A percentile compares a stretch with the other conserved stretches of the same genome.
These are phyloP conservation scores for Fusarium austroafricanum DNA, from an alignment of 2,329 filamentous ascomycete genomes.

Conservation along the genomic window DNA sequence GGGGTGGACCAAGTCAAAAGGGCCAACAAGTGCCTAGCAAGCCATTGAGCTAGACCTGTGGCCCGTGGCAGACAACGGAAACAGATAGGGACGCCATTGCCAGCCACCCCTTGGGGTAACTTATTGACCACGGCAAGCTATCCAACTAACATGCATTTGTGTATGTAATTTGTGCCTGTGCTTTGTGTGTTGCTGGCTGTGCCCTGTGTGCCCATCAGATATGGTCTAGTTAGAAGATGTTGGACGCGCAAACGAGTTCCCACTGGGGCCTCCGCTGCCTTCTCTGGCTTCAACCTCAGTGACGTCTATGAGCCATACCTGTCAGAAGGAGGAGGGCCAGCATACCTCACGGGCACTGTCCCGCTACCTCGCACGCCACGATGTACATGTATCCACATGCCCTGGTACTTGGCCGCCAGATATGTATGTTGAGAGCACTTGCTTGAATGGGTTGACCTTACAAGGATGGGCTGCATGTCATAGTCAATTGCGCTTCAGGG, in stretches of 20 bases:
- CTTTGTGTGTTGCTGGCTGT: constrained; percentile 29
- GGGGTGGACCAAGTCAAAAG: constrained; percentile 35
- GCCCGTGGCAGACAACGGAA: constrained; percentile 34
- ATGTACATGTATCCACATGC: constrained; percentile 28
- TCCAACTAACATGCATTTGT: constrained; percentile 36
- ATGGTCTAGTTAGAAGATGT: constrained; percentile 29
- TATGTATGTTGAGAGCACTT: constrained; percentile 28
- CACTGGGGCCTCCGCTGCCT: constrained; percentile 13
- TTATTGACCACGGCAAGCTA: constrained; percentile 29
- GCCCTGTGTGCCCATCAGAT: constrained; percentile 34
- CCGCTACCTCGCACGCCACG: constrained; percentile 17
- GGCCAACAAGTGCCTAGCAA: constrained; percentile 28
- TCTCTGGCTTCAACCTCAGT: constrained; percentile 23
- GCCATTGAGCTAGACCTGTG: constrained; percentile 32
- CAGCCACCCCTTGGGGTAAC: constrained; percentile 35
- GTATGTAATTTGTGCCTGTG: constrained; percentile 41
- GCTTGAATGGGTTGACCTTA: constrained; percentile 25
- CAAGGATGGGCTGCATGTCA: constrained; percentile 19
- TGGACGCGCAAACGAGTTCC: constrained; percentile 35
- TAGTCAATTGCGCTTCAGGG: constrained; percentile 18
- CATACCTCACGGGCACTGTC: constrained; percentile 19
- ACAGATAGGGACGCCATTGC: constrained; percentile 30
- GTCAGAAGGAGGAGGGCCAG: constrained; percentile 7
- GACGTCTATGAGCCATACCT: constrained; percentile 17
- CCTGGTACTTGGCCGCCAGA: constrained; percentile 23